These are phyloP conservation scores for Lentinus polychrous DNA, from an alignment of 1,284 basidiomycete species.

Conservation along the genomic window DNA sequence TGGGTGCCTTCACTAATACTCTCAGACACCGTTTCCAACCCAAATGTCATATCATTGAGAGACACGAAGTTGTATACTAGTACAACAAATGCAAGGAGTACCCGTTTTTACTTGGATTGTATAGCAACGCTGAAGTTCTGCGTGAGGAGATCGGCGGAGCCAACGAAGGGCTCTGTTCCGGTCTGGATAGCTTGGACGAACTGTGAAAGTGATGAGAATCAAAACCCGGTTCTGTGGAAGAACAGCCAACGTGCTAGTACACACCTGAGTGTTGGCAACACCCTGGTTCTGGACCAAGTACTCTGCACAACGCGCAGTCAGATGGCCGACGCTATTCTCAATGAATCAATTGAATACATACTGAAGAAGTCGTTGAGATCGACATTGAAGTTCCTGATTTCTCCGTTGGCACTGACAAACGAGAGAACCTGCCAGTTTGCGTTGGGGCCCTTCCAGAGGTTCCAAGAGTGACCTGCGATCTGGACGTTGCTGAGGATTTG, in stretches of 20 bases:
- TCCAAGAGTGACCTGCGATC: conserved; percentile 47
- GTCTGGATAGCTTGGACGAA: conserved; percentile 59
- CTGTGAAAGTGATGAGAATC: conserved; percentile 20
- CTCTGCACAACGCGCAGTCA: conserved; percentile 13
- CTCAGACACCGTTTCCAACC: too few relatives aligned
- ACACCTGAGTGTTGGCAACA: conserved; percentile 21
- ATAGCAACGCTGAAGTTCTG: conserved; percentile 24
- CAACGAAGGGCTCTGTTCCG: conserved; percentile 67
- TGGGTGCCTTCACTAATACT: too few relatives aligned
- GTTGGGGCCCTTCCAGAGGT: conserved; percentile 51
- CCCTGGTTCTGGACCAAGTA: conserved; percentile 22
- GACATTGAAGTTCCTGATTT: conserved; percentile 46
- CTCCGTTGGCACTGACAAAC: conserved; percentile 41
- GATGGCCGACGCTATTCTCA: background rate
- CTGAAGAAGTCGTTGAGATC: conserved; percentile 53
- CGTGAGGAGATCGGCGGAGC: conserved; percentile 28
- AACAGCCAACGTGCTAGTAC: too few relatives aligned
- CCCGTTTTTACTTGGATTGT: background rate
- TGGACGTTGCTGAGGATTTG: conserved; percentile 35
- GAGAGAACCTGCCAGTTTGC: conserved; percentile 50
- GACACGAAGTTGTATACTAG: too few relatives aligned
- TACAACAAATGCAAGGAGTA: background rate
- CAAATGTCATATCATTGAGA: too few relatives aligned
- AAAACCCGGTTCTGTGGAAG: background rate
- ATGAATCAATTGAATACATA: conserved; percentile 19